Base-by-base conservation (phyloP, 225 moss, liverwort and hornwort genomes). In the Anthoceros angustus region DNA sequence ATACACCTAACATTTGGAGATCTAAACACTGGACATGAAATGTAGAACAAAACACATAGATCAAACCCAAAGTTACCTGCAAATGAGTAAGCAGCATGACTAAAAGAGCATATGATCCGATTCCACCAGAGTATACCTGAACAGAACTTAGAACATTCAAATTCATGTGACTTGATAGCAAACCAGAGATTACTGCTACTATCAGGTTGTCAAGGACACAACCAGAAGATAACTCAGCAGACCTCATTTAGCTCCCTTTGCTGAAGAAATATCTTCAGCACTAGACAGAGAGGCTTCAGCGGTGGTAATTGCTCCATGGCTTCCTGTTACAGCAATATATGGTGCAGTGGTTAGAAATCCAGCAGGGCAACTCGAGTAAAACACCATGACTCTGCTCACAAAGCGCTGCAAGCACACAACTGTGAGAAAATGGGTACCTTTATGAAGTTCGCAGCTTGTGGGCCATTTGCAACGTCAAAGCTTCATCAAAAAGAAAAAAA, bases 161-260 rank as follows among this genome's bases (percentile, higher is more conserved):
- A n/a, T 8, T 62, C 25, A 50, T 8, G 55, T 25, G 26, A 4
- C 42, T 23, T 12, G 25, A 42, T 41, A 18, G 20, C 18, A 40
- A 24, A 15, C 10, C 40, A 11, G n/a, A 7, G 8, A 25, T 68
- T n/a, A 25, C 40, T 9, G 5, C 9, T 2, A 16, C 18, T 18
- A 25, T 60, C 26, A 62, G 5, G 10, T 9, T 12, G 21, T 15
- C 50, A 41, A 21, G 25, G 21, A 42, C 32, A 63, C 21, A 12
- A 42, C 10, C 5, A 40, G n/a, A 42, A 14, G 43, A 45, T 71
- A 8, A 9, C 5, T 40, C 41, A 11, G 4, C 46, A 24, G 63
- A 92, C 98, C 89, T 98, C 98, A 73, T 98, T 98, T 12, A 98
- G 72, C 79, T 98, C 98, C 48, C 98, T 80, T 66, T 98, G 98